phyloP scores from a whole-genome alignment of 2,329 filamentous ascomycete species.

The Cryphonectria radicalis region DNA sequence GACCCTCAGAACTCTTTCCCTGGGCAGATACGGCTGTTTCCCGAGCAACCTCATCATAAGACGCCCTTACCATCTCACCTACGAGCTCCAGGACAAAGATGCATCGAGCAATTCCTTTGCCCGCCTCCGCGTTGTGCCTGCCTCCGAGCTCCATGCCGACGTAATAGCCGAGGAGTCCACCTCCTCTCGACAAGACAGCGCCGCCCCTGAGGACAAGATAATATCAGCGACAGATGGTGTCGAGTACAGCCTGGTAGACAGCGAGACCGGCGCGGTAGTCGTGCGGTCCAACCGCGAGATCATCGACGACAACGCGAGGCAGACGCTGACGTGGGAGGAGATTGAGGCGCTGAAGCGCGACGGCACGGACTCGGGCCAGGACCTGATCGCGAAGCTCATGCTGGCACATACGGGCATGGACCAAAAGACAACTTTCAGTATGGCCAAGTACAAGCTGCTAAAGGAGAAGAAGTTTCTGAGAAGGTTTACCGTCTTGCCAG shows the following conservation, averaged over 20 bases:
- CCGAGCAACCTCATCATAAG: conserved; percentile 86
- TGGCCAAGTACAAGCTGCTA: conserved; percentile 93
- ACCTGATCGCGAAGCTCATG: conserved; percentile 91
- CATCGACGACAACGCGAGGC: conserved; percentile 66
- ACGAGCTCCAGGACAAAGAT: conserved; percentile 78
- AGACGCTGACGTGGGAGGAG: conserved; percentile 76
- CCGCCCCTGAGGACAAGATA: conserved; percentile 46
- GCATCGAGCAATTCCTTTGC: conserved; percentile 64
- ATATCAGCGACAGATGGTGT: conserved; percentile 45
- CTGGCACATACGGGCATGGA: conserved; percentile 87
- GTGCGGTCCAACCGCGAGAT: conserved; percentile 63
- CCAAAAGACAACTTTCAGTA: conserved; percentile 90
- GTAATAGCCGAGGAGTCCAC: conserved; percentile 57
- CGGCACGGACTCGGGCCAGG: conserved; percentile 78
- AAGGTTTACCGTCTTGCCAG: conserved; percentile 80
- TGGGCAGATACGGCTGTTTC: conserved; percentile 93
- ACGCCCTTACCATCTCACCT: conserved; percentile 90
- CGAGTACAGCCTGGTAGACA: conserved; percentile 51
- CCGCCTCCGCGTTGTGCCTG: conserved; percentile 76
- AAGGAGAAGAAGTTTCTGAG: conserved; percentile 94
- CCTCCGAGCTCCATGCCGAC: conserved; percentile 83
- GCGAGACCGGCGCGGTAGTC: conserved; percentile 52
- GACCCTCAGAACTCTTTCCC: conserved; percentile 71
- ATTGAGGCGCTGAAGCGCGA: conserved; percentile 77
- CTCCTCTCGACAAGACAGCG: conserved; percentile 44